These are phyloP conservation scores for Venturia asperata DNA, from an alignment of 2,329 filamentous ascomycete species.

Conservation along the genomic window DNA sequence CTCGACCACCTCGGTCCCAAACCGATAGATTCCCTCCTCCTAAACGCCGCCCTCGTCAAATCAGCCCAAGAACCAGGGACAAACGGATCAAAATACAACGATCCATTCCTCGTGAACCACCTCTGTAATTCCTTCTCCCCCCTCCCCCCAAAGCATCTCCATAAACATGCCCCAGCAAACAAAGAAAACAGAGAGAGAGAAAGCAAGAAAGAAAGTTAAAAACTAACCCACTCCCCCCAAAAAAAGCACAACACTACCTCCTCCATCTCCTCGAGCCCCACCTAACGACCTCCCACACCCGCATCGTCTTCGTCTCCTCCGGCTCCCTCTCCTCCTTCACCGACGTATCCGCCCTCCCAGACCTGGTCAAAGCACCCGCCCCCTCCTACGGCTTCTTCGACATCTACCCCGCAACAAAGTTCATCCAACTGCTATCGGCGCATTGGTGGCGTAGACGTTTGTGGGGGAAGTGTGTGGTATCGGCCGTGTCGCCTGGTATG, in stretches of 20 bases:
- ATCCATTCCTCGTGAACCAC: slow-evolving; percentile 47
- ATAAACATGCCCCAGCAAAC: no score
- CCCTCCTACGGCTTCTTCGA: slow-evolving; percentile 23
- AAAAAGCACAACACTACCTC: slow-evolving; percentile 11
- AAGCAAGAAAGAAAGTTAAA: neutral
- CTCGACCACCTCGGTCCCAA: slow-evolving; percentile 37
- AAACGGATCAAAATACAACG: slow-evolving; percentile 44
- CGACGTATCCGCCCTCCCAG: neutral
- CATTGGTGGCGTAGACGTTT: slow-evolving; percentile 53
- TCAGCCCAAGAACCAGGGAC: slow-evolving; percentile 32
- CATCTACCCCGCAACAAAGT: slow-evolving; percentile 45
- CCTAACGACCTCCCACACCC: neutral
- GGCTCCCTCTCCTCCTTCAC: neutral
- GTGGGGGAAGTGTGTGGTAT: slow-evolving; percentile 37
- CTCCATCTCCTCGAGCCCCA: neutral
- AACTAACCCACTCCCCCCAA: slow-evolving; percentile 23
- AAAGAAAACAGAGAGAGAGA: no score
- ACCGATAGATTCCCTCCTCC: slow-evolving; percentile 43
- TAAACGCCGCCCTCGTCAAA: slow-evolving; percentile 45
- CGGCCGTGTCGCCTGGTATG: slow-evolving; percentile 47
- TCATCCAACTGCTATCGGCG: slow-evolving; percentile 44
- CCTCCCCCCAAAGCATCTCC: slow-evolving; percentile 28
- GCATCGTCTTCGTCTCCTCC: slow-evolving; percentile 10
- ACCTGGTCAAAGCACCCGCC: slow-evolving; percentile 4
- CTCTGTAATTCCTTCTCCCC: slow-evolving; percentile 36